Conservation (phyloP, 1,284 basidiomycete genomes). For the Fomitopsis schrenkii region DNA sequence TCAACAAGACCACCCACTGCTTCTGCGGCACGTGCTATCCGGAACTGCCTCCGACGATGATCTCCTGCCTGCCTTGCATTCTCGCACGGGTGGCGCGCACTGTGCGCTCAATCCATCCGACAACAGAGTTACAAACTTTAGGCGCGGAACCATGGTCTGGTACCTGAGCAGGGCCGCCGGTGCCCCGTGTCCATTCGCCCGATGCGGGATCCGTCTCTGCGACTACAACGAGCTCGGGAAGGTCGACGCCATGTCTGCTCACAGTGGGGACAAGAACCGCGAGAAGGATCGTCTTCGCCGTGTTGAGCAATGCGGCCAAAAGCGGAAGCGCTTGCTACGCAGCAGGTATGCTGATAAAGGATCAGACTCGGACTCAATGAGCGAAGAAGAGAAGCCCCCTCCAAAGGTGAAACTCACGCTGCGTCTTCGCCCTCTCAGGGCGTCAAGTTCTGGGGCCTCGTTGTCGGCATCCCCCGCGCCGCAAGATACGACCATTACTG, state of each 20-base stretch:
- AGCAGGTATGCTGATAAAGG: slow-evolving; percentile 36
- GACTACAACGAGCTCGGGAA: slow-evolving; percentile 56
- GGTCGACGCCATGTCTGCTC: slow-evolving; percentile 21
- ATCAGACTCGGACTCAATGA: slow-evolving; percentile 40
- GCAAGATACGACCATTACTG: slow-evolving; percentile 6
- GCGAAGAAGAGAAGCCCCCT: slow-evolving; percentile 43
- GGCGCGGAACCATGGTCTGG: slow-evolving; percentile 74
- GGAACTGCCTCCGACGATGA: slow-evolving; percentile 69
- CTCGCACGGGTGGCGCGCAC: slow-evolving; percentile 63
- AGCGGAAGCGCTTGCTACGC: slow-evolving; percentile 60
- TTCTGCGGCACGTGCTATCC: slow-evolving; percentile 66
- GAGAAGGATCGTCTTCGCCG: slow-evolving; percentile 34
- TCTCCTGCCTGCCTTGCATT: slow-evolving; percentile 65
- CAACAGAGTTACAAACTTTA: slow-evolving; percentile 64
- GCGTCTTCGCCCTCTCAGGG: slow-evolving; percentile 48
- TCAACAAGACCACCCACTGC: slow-evolving; percentile 67
- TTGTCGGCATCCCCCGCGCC: slow-evolving; percentile 14
- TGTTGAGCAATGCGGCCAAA: slow-evolving; percentile 53
- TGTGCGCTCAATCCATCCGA: slow-evolving; percentile 39
- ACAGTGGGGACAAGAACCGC: slow-evolving; percentile 35
- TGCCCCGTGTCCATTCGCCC: slow-evolving; percentile 67
- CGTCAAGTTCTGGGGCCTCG: slow-evolving; percentile 26
- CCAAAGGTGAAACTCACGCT: slow-evolving; percentile 67
- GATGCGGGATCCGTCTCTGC: slow-evolving; percentile 64
- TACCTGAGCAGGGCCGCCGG: slow-evolving; percentile 72